A percentile compares a stretch with the other conserved stretches of the same genome.
Conservation (phyloP, 2,329 filamentous ascomycete species). For the Xylaria multiplex region DNA sequence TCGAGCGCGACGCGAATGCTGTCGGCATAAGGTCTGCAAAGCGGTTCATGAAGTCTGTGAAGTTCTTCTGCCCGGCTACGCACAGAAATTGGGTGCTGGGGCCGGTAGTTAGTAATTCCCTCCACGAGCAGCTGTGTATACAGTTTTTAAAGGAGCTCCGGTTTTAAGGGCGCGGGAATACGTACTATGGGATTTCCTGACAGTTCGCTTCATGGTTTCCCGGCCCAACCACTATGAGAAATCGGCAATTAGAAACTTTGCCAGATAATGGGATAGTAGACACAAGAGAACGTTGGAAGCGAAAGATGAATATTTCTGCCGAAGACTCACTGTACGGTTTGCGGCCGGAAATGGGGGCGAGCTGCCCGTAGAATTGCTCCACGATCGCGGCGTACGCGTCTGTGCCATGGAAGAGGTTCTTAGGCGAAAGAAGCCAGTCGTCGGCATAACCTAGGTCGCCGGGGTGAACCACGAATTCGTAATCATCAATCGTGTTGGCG, state of each 20-base stretch:
- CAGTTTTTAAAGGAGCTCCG: too few relatives aligned
- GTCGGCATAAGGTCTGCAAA: constrained; percentile 64
- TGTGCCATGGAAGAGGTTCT: constrained; percentile 59
- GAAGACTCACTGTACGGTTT: constrained; percentile 59
- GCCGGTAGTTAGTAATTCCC: background rate
- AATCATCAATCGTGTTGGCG: constrained; percentile 61
- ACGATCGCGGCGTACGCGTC: constrained; percentile 66
- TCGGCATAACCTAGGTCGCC: constrained; percentile 69
- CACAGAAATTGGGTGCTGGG: constrained; percentile 51
- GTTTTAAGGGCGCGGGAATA: background rate
- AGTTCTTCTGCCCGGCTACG: constrained; percentile 66
- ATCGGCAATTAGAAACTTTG: too few relatives aligned
- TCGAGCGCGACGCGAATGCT: constrained; percentile 60
- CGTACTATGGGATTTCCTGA: constrained; percentile 52
- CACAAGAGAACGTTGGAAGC: too few relatives aligned
- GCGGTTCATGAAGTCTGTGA: constrained; percentile 67
- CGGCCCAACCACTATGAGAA: constrained; percentile 55
- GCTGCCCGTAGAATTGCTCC: constrained; percentile 66
- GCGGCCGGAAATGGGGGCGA: constrained; percentile 62
- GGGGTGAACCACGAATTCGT: constrained; percentile 64
- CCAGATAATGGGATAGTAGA: too few relatives aligned
- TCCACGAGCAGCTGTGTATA: too few relatives aligned
- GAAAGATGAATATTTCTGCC: too few relatives aligned
- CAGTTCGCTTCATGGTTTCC: constrained; percentile 70
- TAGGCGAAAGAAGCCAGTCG: constrained; percentile 61